phyloP scores from a whole-genome alignment of 495 filamentous ascomycete species.

The Neohortaea acidophila region DNA sequence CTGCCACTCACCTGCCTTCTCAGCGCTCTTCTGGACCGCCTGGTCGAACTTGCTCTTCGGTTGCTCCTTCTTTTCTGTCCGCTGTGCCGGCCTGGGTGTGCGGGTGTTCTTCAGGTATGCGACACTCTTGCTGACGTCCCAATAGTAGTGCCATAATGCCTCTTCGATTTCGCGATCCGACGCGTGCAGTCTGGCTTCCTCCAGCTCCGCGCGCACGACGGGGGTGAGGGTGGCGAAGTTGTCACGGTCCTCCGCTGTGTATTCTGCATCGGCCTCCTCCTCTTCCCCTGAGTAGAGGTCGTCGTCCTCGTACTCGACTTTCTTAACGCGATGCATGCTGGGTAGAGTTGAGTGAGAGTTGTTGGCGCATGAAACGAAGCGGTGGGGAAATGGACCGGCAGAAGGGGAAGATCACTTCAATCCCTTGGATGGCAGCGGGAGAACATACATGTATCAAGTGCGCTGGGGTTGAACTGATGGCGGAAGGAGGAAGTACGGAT shows the following conservation, averaged over 20 bases:
- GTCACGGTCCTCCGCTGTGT: conserved; percentile 12
- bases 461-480: too few relatives aligned
- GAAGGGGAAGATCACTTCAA: too few relatives aligned
- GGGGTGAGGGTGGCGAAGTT: conserved; percentile 8
- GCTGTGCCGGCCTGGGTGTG: conserved; percentile 10
- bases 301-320: conserved; percentile 26
- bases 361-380: too few relatives aligned
- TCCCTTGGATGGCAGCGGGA: too few relatives aligned
- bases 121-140: conserved; percentile 72
- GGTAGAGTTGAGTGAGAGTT: too few relatives aligned
- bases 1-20: conserved; percentile 9
- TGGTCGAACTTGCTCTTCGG: conserved; percentile 29
- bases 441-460: too few relatives aligned
- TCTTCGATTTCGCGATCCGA: conserved; percentile 68
- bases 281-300: conserved; percentile 22
- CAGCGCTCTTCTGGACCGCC: conserved; percentile 22
- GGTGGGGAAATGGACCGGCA: too few relatives aligned
- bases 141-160: conserved; percentile 89
- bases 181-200: conserved; percentile 21
- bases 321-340: conserved; percentile 24
- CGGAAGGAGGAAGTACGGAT: too few relatives aligned
- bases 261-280: conserved; percentile 7
- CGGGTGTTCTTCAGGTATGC: conserved; percentile 50
- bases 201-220: conserved; percentile 14
- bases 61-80: conserved; percentile 21